Percentiles rank a stretch among this genome's conserved stretches.
phyloP scores from a whole-genome alignment of 2,329 filamentous ascomycete genomes.

The Fusarium coicis region DNA sequence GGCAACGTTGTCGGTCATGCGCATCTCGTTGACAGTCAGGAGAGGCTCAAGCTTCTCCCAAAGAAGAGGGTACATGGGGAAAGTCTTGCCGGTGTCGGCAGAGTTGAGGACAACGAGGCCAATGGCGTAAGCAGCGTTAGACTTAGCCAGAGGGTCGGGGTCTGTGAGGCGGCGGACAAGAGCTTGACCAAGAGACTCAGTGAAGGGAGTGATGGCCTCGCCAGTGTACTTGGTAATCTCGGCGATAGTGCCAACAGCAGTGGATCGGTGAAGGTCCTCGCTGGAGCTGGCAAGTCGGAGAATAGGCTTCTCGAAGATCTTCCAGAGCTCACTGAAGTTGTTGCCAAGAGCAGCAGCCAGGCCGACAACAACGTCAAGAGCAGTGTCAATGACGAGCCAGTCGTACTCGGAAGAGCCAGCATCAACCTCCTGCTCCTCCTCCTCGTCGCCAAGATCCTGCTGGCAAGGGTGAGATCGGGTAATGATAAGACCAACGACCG shows the following conservation, averaged over 20 bases:
- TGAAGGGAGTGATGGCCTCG: constrained; percentile 82
- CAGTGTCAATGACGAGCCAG: constrained; percentile 96
- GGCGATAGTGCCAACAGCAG: constrained; percentile 90
- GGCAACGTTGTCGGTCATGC: constrained; percentile 91
- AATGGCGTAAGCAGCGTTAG: constrained; percentile 91
- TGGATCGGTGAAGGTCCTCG: constrained; percentile 87
- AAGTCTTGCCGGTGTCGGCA: constrained; percentile 72
- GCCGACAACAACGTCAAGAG: constrained; percentile 88
- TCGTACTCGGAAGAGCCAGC: constrained; percentile 92
- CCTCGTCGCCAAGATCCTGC: constrained; percentile 84
- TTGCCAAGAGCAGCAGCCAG: constrained; percentile 83
- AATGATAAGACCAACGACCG: constrained; percentile 81
- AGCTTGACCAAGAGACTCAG: constrained; percentile 78
- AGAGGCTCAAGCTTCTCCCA: constrained; percentile 88
- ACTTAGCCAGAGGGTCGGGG: constrained; percentile 91
- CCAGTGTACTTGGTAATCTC: constrained; percentile 91
- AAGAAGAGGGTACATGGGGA: constrained; percentile 81
- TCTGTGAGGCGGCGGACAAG: constrained; percentile 89
- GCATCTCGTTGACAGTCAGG: constrained; percentile 79
- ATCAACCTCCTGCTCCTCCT: constrained; percentile 78
- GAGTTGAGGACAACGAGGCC: constrained; percentile 88
- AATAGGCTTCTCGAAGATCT: constrained; percentile 93
- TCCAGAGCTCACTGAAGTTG: constrained; percentile 89
- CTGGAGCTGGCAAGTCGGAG: constrained; percentile 88
- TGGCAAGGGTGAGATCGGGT: constrained; percentile 94